These are phyloP conservation scores for Penicillium crustosum DNA, from an alignment of 2,329 filamentous ascomycete genomes.

Conservation along the genomic window DNA sequence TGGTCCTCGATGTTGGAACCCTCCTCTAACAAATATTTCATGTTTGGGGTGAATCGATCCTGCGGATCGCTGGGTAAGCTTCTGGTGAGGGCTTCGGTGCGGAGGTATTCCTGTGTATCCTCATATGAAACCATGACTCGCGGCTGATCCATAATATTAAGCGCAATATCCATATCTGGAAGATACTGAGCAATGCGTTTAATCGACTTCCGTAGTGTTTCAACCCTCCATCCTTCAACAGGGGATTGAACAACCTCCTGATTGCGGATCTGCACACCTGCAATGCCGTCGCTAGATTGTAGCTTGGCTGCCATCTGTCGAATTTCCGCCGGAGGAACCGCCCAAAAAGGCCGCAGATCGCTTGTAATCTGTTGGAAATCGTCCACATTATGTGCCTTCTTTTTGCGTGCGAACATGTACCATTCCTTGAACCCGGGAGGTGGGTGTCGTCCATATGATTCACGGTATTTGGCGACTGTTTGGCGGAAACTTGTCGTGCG, in stretches of 20 bases:
- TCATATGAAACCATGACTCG: constrained; percentile 62
- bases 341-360: constrained; percentile 42
- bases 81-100: constrained; percentile 49
- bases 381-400: constrained; percentile 39
- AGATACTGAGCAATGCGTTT: constrained; percentile 54
- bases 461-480: constrained; percentile 41
- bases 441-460: constrained; percentile 41
- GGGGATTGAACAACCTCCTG: constrained; percentile 36
- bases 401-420: constrained; percentile 41
- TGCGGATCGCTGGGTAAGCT: constrained; percentile 45
- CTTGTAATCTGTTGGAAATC: constrained; percentile 42
- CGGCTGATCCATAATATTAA: constrained; percentile 65
- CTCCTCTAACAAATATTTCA: constrained; percentile 29
- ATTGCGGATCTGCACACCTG: constrained; percentile 36
- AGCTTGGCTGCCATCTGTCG: constrained; percentile 36
- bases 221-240: constrained; percentile 43
- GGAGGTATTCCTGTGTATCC: constrained; percentile 53
- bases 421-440: constrained; percentile 43
- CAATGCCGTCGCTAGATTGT: constrained; percentile 30
- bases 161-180: constrained; percentile 66
- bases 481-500: constrained; percentile 40
- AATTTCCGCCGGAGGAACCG: constrained; percentile 33
- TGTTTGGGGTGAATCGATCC: constrained; percentile 47
- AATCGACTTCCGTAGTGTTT: constrained; percentile 48
- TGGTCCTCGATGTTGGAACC: constrained; percentile 12